Evolutionary conservation across 192 early-diverging fungal genomes (phyloP).

Genomic region (Coemansia sp.): DNA sequence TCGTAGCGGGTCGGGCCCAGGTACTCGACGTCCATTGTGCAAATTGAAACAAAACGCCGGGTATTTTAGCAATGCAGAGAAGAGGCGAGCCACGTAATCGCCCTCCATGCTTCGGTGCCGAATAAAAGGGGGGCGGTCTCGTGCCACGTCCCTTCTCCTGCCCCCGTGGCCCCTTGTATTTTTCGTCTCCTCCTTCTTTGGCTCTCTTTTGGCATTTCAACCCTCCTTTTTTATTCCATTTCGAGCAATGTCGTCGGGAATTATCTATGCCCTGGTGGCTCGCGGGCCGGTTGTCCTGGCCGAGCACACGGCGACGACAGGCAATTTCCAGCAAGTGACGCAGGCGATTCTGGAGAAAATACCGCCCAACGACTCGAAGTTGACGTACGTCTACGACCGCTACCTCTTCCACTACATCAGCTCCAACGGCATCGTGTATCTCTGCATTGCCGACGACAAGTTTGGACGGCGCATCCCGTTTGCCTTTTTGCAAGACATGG

Average conservation of each 20-base stretch:
- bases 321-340: conserved; percentile 79
- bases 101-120: too few relatives aligned
- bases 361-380: conserved; percentile 83
- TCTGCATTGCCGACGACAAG: conserved; percentile 80
- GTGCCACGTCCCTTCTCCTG: too few relatives aligned
- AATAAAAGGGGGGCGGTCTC: too few relatives aligned
- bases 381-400: conserved; percentile 92
- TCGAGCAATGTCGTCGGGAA: conserved; percentile 34
- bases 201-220: not conserved
- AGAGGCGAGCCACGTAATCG: too few relatives aligned
- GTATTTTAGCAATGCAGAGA: too few relatives aligned
- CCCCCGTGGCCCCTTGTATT: not conserved
- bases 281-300: conserved; percentile 72
- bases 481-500: conserved; percentile 83
- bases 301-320: conserved; percentile 76
- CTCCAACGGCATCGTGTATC: conserved; percentile 72
- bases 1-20: conserved; percentile 38
- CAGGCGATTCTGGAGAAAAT: conserved; percentile 87
- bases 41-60: not conserved
- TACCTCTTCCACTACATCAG: conserved; percentile 91
- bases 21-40: conserved; percentile 40
- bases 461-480: conserved; percentile 80
- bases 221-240: not conserved
- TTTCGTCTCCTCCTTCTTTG: not conserved
- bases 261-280: conserved; percentile 79